Percentiles rank a stretch among this genome's conserved stretches.
Evolutionary conservation across 306 rosid species (phyloP).

Genomic region (Pyrus communis): DNA sequence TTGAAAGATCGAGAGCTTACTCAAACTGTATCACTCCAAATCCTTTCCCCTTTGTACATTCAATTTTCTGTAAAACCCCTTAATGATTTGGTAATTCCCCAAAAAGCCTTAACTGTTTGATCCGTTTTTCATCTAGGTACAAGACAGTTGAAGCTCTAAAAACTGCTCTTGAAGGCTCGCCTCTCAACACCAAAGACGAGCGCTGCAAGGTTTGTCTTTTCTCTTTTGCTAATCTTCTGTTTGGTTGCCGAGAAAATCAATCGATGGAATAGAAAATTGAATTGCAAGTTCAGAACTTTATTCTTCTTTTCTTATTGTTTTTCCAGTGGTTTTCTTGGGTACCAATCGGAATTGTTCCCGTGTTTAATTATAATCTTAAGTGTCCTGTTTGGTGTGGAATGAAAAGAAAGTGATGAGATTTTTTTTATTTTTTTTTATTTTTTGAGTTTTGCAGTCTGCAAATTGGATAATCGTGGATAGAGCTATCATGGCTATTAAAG

Average conservation of each 20-base stretch:
- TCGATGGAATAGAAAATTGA: not conserved
- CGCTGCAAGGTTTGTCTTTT: conserved; percentile 66
- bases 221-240: not conserved
- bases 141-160: conserved; percentile 85
- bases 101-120: no score
- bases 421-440: not conserved
- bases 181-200: conserved; percentile 76
- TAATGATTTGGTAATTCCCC: no score
- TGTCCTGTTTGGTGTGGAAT: conserved; percentile 2
- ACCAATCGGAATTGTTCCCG: not conserved
- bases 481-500: conserved; percentile 96
- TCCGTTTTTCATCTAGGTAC: not conserved
- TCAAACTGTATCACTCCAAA: conserved; percentile 54
- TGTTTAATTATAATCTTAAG: not conserved
- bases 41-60: not conserved
- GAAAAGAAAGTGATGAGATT: not conserved
- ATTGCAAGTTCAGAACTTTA: not conserved
- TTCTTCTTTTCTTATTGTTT: not conserved
- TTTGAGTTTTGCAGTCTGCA: conserved; percentile 53
- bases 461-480: conserved; percentile 95
- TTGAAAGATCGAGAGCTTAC: conserved; percentile 88
- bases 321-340: not conserved
- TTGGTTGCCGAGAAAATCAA: not conserved
- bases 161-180: conserved; percentile 96
- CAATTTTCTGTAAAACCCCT: not conserved